These are phyloP conservation scores for Psilocybe tampanensis DNA, from an alignment of 768 basidiomycete genomes.

Conservation along the genomic window DNA sequence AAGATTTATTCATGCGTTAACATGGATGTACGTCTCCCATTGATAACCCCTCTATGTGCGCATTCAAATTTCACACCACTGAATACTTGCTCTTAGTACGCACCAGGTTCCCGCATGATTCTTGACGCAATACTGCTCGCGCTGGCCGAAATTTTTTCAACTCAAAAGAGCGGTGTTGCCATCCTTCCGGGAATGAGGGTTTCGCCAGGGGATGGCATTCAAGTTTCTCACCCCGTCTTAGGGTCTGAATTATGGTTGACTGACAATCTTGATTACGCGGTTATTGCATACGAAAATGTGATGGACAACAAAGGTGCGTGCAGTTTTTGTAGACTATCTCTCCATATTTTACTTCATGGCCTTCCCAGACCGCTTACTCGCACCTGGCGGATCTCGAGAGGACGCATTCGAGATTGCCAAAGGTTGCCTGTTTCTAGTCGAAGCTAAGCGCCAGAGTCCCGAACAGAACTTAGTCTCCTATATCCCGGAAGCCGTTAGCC, in stretches of 20 bases:
- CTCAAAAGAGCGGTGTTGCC: conserved; percentile 21
- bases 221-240: conserved; percentile 18
- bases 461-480: conserved; percentile 17
- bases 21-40: too few species aligned
- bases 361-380: too few species aligned
- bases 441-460: conserved; percentile 26
- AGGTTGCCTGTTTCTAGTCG: conserved; percentile 24
- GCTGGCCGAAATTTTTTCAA: conserved; percentile 25
- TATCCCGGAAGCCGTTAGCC: conserved; percentile 32
- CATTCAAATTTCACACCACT: not conserved
- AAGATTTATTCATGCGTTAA: too few species aligned
- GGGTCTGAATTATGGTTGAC: too few species aligned
- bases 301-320: too few species aligned
- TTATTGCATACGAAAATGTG: too few species aligned
- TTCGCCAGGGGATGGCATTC: conserved; percentile 23
- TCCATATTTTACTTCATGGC: too few species aligned
- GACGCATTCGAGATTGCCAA: too few species aligned
- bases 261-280: too few species aligned
- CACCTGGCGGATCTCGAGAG: too few species aligned
- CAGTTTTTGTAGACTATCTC: too few species aligned
- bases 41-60: too few species aligned
- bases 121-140: conserved; percentile 32
- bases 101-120: conserved; percentile 31
- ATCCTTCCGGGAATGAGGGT: conserved; percentile 32
- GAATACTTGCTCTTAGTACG: conserved; percentile 23